Conservation (phyloP, 2,329 filamentous ascomycete genomes). For the Talaromyces albobiverticillius region DNA sequence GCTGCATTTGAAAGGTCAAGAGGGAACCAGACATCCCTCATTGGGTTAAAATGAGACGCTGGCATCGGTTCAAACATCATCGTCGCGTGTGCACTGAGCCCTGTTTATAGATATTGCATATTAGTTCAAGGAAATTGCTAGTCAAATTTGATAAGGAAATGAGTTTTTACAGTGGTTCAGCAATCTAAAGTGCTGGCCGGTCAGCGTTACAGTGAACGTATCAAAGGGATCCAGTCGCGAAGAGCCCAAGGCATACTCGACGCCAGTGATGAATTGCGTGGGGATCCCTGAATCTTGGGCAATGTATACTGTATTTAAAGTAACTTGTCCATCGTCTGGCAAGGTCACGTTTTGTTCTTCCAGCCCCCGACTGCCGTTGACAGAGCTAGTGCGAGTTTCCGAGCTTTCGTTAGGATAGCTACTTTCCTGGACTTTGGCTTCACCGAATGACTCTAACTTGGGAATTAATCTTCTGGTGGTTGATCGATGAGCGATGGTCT, state of each 20-base stretch:
- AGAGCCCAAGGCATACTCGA: too few species aligned
- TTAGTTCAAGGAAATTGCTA: not conserved
- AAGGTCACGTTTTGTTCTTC: too few species aligned
- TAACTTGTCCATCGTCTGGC: too few species aligned
- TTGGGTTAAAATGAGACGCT: slow-evolving; percentile 33
- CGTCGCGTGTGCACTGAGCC: slow-evolving; percentile 29
- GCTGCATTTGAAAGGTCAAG: slow-evolving; percentile 41
- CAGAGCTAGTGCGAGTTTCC: too few species aligned
- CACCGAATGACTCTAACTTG: not conserved
- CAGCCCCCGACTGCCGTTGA: too few species aligned
- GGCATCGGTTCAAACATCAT: slow-evolving; percentile 31
- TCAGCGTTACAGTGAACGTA: slow-evolving; percentile 31
- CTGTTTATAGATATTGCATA: slow-evolving; percentile 14
- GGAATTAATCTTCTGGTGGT: too few species aligned
- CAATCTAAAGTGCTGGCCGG: slow-evolving; percentile 35
- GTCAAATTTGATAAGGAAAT: not conserved
- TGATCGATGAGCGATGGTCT: too few species aligned
- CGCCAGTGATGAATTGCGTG: too few species aligned
- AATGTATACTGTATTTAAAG: too few species aligned
- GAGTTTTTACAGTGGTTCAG: slow-evolving; percentile 33
- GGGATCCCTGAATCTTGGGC: too few species aligned
- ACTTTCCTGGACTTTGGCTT: not conserved
- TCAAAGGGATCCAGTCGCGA: slow-evolving; percentile 40
- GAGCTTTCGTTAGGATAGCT: too few species aligned
- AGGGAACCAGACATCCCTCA: slow-evolving; percentile 41